These are phyloP conservation scores for Phyllosticta citriasiana DNA, from an alignment of 2,329 filamentous ascomycete species.

Conservation along the genomic window DNA sequence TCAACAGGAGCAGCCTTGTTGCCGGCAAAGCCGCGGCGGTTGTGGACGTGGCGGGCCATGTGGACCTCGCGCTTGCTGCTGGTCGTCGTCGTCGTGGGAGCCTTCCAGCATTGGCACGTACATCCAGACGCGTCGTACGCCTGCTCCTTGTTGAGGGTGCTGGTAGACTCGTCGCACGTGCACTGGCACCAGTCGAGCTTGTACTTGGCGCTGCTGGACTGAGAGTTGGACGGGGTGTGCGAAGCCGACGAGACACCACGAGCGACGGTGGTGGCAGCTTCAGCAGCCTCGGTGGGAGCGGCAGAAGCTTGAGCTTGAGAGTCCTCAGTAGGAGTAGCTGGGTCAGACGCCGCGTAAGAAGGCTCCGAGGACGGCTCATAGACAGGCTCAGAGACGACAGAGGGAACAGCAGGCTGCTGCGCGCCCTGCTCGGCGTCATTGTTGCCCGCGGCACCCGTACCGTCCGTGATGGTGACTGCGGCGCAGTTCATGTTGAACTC, in stretches of 20 bases:
- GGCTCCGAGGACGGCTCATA: neutral
- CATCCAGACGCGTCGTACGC: conserved; percentile 8
- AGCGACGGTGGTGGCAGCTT: neutral
- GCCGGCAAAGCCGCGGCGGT: neutral
- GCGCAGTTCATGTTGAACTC: conserved; percentile 39
- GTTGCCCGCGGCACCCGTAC: neutral
- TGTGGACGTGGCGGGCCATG: conserved; percentile 6
- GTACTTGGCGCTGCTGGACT: conserved; percentile 8
- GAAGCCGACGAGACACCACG: neutral
- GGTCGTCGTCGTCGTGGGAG: neutral
- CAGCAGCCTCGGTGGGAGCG: neutral
- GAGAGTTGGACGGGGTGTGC: conserved; percentile 7
- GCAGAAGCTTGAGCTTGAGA: neutral
- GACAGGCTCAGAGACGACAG: neutral
- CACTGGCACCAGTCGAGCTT: conserved; percentile 10
- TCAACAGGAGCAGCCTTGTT: conserved; percentile 11
- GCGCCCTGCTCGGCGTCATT: neutral
- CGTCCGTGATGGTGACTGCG: conserved; percentile 30
- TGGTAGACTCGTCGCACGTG: neutral
- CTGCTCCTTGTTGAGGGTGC: neutral
- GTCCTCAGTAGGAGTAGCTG: neutral
- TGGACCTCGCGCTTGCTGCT: neutral
- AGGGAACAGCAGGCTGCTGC: neutral
- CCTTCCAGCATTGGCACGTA: conserved; percentile 8
- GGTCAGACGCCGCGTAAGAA: neutral